A percentile compares a stretch with the other conserved stretches of the same genome.
Conservation (phyloP, 2,329 filamentous ascomycete genomes). For the Penicillium capsulatum region DNA sequence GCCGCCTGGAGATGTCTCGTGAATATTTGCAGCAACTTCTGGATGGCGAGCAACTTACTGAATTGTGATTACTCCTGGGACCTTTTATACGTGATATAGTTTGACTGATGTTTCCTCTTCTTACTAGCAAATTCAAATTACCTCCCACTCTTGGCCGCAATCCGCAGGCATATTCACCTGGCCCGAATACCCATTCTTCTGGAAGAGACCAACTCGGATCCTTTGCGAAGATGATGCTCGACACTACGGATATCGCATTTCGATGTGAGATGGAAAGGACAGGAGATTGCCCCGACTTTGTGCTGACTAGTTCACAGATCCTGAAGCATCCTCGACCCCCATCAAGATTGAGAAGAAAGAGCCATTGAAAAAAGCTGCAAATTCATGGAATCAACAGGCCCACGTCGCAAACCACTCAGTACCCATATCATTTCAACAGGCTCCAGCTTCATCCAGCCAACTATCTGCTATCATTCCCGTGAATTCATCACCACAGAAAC, state of each 20-base stretch:
- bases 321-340: slow-evolving; percentile 24
- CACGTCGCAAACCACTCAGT: slow-evolving; percentile 40
- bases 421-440: slow-evolving; percentile 33
- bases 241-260: slow-evolving; percentile 43
- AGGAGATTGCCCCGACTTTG: slow-evolving; percentile 1
- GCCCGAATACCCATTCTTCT: slow-evolving; percentile 20
- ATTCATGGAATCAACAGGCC: slow-evolving; percentile 23
- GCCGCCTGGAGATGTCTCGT: slow-evolving; percentile 65
- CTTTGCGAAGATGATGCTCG: slow-evolving; percentile 54
- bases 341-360: slow-evolving; percentile 22
- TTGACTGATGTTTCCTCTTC: slow-evolving; percentile 9
- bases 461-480: slow-evolving; percentile 49
- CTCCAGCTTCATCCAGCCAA: slow-evolving; percentile 26
- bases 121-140: slow-evolving; percentile 42
- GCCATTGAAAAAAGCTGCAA: slow-evolving; percentile 19
- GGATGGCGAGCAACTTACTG: slow-evolving; percentile 58
- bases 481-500: slow-evolving; percentile 29
- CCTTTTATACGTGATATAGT: slow-evolving; percentile 10
- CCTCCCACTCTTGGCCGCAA: slow-evolving; percentile 27
- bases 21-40: slow-evolving; percentile 72
- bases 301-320: slow-evolving; percentile 30
- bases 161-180: slow-evolving; percentile 16
- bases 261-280: slow-evolving; percentile 34
- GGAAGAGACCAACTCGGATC: slow-evolving; percentile 42
- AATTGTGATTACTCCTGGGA: slow-evolving; percentile 38